Conservation (phyloP, 148 eudicot genomes). For the Persicaria tinctoria region DNA sequence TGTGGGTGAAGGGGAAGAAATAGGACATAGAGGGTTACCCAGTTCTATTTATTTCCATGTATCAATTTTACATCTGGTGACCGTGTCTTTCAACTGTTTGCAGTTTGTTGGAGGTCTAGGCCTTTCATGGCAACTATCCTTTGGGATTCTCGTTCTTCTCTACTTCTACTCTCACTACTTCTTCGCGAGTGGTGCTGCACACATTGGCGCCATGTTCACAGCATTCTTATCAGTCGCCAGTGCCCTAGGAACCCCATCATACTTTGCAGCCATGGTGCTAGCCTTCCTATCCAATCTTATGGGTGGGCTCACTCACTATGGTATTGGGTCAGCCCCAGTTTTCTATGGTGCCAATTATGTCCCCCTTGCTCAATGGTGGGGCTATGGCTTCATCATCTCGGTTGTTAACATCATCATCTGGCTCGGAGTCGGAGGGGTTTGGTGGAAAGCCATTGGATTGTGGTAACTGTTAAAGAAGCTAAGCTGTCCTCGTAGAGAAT, state of each 20-base stretch:
- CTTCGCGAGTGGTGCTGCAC: conserved; percentile 99
- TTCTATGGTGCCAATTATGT: conserved; percentile 94
- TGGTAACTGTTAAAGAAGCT: conserved; percentile 71
- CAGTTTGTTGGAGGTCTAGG: conserved; percentile 98
- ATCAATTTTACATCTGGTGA: not conserved
- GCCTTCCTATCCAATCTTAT: conserved; percentile 86
- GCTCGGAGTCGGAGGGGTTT: conserved; percentile 93
- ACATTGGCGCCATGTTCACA: conserved; percentile 98
- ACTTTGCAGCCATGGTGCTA: conserved; percentile 79
- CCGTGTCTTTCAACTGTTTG: conserved; percentile 7
- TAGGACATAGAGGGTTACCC: not conserved
- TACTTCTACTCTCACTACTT: conserved; percentile 98
- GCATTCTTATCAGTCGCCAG: conserved; percentile 91
- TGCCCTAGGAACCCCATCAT: conserved; percentile 88
- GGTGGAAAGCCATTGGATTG: conserved; percentile 95
- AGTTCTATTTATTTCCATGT: not conserved
- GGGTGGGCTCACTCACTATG: conserved; percentile 97
- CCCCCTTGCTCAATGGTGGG: conserved; percentile 95
- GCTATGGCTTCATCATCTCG: conserved; percentile 79
- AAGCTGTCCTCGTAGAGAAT: not conserved
- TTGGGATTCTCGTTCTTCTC: conserved; percentile 84
- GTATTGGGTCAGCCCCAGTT: conserved; percentile 94
- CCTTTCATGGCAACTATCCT: conserved; percentile 91
- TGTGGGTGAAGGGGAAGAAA: not conserved
- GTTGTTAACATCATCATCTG: conserved; percentile 80